Conservation (phyloP, 2,329 filamentous ascomycete species). For the Sarocladiaceae sp. region DNA sequence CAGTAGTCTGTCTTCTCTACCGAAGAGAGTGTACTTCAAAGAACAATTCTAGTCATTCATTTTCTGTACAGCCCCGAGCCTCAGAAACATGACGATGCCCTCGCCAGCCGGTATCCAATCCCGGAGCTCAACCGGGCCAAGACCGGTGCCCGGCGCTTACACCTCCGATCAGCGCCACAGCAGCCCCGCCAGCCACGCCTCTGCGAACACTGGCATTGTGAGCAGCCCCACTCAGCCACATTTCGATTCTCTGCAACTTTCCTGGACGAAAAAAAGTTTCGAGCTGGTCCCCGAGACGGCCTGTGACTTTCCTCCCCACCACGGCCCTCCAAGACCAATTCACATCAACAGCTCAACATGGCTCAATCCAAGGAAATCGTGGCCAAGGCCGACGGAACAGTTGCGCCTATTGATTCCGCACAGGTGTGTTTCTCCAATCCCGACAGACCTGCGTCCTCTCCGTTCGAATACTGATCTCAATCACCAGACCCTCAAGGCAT, state of each 20-base stretch:
- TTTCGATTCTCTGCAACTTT: background rate
- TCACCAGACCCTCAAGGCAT: conserved; percentile 54
- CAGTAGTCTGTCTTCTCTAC: too few species aligned
- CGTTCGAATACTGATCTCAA: conserved; percentile 11
- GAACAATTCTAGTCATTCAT: background rate
- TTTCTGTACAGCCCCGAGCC: too few species aligned
- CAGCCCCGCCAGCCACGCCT: conserved; percentile 9
- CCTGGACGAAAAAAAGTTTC: conserved; percentile 20
- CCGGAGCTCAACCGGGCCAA: conserved; percentile 9
- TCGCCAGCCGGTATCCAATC: conserved; percentile 13
- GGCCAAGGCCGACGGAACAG: conserved; percentile 24
- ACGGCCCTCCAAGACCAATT: background rate
- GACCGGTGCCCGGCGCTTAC: conserved; percentile 27
- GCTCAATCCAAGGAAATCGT: conserved; percentile 36
- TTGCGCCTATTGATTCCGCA: conserved; percentile 34
- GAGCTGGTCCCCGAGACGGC: conserved; percentile 17
- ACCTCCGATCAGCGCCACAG: conserved; percentile 29
- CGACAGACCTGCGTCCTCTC: background rate
- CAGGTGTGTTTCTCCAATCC: conserved; percentile 25
- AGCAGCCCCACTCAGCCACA: conserved; percentile 2
- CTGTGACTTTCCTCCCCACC: background rate
- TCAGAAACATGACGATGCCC: too few species aligned
- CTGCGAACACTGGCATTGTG: background rate
- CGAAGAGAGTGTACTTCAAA: background rate
- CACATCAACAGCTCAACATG: conserved; percentile 23